Evolutionary conservation across 148 eudicot genomes (phyloP), one percentile per base, ranked within the genome.

Genomic region (Heliosperma pusillum): DNA sequence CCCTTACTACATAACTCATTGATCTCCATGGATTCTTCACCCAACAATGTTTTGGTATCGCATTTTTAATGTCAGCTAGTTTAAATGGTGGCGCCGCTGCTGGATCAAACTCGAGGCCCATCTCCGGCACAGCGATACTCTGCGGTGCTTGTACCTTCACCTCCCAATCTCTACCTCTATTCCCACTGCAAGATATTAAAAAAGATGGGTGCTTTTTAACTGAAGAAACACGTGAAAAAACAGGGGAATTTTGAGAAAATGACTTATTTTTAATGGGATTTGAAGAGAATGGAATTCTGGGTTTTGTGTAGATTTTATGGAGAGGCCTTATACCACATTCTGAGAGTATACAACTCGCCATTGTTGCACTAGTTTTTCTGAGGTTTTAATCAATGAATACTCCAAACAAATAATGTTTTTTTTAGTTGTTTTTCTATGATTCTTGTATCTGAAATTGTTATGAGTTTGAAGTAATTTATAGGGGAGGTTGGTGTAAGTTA

Each of bases 41-140:
- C 91, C 91, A 89, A 69, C 93, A 89, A 85, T 89, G 91, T 66
- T 88, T 89, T 0, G 93, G 93, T 68, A 89, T 89, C 3, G 89
- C 88, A n/a, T 78, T 86, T 59, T 82, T 85, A 70, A 89, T 75
- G 29, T 86, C 89, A 4, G 82, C 72, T 77, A 88, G 76, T 73
- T 83, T 88, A 50, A 89, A 89, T 0, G 87, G 89, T 2, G 93
- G 93, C 1, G 87, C 83, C 0, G 86, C 84, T 2, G 83, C 86
- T 0, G 88, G 86, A 75, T 89, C 85, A 72, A 89, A 89, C 17
- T 76, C 84, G n/a, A n/a, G n/a, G n/a, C 1, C 69, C 83, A 55
- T 16, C 44, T 42, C 9, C 45, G 5, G 45, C 45, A 42, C 2
- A 5, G 45, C 45, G 9, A 42, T 10, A 10, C 45, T 42, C 45